Evolutionary conservation across 768 basidiomycete genomes (phyloP).

Genomic region (Pleurotus tuber-regium): DNA sequence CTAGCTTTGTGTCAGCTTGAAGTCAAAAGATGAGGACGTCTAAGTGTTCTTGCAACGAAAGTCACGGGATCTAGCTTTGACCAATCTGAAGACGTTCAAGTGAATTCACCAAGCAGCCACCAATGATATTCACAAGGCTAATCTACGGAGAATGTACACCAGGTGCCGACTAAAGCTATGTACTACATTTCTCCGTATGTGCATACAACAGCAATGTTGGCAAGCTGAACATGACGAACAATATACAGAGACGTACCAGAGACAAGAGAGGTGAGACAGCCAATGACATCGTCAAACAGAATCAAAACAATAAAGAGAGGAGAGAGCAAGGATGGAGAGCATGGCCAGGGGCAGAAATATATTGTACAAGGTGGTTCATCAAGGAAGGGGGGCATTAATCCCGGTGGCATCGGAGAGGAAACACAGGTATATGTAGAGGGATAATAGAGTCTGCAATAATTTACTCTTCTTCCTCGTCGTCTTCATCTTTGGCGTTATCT

Average conservation of each 20-base stretch:
- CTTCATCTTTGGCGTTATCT: constrained; percentile 33
- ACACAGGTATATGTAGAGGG: not conserved
- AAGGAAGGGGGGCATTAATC: not conserved
- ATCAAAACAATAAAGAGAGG: not conserved
- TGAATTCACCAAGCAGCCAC: not conserved
- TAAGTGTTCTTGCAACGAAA: too few relatives aligned
- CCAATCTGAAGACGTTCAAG: not conserved
- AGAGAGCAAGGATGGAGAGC: not conserved
- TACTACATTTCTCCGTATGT: not conserved
- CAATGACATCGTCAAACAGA: not conserved
- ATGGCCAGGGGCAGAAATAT: not conserved
- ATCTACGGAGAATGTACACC: constrained; percentile 7
- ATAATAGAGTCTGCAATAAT: not conserved
- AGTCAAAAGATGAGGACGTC: too few relatives aligned
- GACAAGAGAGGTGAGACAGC: not conserved
- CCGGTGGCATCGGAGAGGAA: not conserved
- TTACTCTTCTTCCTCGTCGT: constrained; percentile 26
- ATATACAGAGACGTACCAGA: not conserved
- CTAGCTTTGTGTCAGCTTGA: too few relatives aligned
- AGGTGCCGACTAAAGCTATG: constrained; percentile 1
- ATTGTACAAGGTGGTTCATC: not conserved
- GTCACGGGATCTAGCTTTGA: not conserved
- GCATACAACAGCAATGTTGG: not conserved
- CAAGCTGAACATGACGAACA: not conserved
- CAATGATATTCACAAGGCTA: not conserved